These are phyloP conservation scores for Neospermospora avenae DNA, from an alignment of 2,329 filamentous ascomycete species.

Conservation along the genomic window DNA sequence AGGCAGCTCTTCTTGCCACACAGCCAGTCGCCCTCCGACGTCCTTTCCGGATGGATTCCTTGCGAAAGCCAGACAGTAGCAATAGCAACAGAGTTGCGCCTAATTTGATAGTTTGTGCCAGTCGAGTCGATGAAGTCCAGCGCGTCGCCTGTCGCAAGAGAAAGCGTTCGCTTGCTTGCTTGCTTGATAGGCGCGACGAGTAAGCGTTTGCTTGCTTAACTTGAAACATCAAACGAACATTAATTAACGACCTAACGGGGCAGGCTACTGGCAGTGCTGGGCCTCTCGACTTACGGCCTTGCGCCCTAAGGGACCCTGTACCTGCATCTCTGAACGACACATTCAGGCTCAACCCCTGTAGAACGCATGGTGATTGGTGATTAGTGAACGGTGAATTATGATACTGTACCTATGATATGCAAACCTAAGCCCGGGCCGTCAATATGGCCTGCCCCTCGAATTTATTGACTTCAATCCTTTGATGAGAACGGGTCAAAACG, in stretches of 20 bases:
- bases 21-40: neutral
- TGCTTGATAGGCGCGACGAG: neutral
- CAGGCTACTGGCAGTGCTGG: no score
- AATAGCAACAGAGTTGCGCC: neutral
- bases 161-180: neutral
- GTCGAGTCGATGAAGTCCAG: no score
- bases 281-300: no score
- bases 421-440: neutral
- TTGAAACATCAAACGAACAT: conserved; percentile 20
- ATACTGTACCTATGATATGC: no score
- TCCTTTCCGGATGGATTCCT: no score
- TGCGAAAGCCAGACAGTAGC: no score
- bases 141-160: conserved; percentile 6
- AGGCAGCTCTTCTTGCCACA: neutral
- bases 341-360: conserved; percentile 6
- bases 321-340: conserved; percentile 18
- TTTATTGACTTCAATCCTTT: neutral
- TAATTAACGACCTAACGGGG: no score
- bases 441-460: neutral
- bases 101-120: no score
- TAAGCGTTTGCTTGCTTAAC: neutral
- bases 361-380: no score
- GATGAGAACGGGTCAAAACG: neutral
- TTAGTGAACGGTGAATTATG: no score
- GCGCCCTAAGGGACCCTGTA: conserved; percentile 1